phyloP scores from a whole-genome alignment of 1,284 basidiomycete genomes.

The Polyporus tsugae region DNA sequence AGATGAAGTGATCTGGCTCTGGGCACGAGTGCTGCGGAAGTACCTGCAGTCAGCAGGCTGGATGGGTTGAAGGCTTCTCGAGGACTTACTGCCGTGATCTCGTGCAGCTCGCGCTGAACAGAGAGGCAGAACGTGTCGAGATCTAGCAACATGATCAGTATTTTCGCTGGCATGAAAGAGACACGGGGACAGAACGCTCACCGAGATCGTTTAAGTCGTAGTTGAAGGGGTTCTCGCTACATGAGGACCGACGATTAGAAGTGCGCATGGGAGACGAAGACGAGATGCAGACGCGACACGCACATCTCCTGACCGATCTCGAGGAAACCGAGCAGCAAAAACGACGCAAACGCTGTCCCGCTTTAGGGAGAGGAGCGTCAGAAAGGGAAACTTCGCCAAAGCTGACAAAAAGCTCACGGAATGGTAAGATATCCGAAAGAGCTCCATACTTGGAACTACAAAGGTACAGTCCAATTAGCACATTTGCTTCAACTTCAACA shows the following conservation, averaged over 20 bases:
- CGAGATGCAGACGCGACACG: constrained; percentile 31
- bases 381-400: background rate
- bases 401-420: constrained; percentile 44
- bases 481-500: background rate
- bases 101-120: constrained; percentile 70
- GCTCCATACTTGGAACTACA: constrained; percentile 65
- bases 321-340: constrained; percentile 72
- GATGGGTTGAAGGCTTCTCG: constrained; percentile 10
- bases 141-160: constrained; percentile 45
- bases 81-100: constrained; percentile 67
- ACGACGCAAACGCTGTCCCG: constrained; percentile 66
- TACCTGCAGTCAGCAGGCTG: background rate
- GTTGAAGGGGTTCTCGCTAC: constrained; percentile 73
- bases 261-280: constrained; percentile 8
- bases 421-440: constrained; percentile 63
- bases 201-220: constrained; percentile 75
- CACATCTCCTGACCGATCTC: constrained; percentile 78
- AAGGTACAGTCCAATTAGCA: constrained; percentile 5
- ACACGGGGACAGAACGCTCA: constrained; percentile 38
- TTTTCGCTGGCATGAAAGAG: constrained; percentile 4
- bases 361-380: constrained; percentile 29
- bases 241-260: constrained; percentile 5
- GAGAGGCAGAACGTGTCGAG: constrained; percentile 70
- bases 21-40: constrained; percentile 57
- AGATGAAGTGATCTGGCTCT: constrained; percentile 59